Evolutionary conservation across 2,329 filamentous ascomycete species (phyloP).

Genomic region (Cryphonectria nitschkei): DNA sequence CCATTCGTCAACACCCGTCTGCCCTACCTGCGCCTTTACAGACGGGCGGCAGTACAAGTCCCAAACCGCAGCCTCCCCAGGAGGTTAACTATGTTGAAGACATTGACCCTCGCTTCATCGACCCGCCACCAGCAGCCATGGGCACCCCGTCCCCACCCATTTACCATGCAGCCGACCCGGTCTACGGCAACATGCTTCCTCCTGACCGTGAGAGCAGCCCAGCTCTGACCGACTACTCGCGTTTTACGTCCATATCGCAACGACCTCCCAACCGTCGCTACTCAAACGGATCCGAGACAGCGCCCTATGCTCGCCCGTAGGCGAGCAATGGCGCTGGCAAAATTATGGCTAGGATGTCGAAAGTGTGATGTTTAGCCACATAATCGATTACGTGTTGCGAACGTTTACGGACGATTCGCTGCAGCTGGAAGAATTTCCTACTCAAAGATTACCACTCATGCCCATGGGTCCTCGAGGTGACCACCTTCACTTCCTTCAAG

Average conservation of each 20-base stretch:
- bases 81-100: constrained; percentile 62
- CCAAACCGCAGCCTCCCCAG: constrained; percentile 38
- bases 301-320: not conserved
- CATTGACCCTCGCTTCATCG: constrained; percentile 83
- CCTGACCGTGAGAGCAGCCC: not conserved
- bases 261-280: not conserved
- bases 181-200: constrained; percentile 40
- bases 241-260: not conserved
- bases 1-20: constrained; percentile 42
- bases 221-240: not conserved
- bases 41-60: constrained; percentile 42
- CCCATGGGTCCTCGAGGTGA: not conserved
- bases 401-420: not conserved
- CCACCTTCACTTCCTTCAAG: not conserved
- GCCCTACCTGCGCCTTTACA: constrained; percentile 32
- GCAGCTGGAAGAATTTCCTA: not conserved
- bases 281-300: not conserved
- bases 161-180: constrained; percentile 29
- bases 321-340: not conserved
- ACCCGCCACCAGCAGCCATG: constrained; percentile 39
- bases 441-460: not conserved
- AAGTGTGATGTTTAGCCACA: not conserved
- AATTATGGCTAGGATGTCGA: not conserved
- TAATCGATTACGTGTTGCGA: not conserved
- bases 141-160: not conserved